phyloP scores from a whole-genome alignment of 495 filamentous ascomycete species.

The Podospora didyma region DNA sequence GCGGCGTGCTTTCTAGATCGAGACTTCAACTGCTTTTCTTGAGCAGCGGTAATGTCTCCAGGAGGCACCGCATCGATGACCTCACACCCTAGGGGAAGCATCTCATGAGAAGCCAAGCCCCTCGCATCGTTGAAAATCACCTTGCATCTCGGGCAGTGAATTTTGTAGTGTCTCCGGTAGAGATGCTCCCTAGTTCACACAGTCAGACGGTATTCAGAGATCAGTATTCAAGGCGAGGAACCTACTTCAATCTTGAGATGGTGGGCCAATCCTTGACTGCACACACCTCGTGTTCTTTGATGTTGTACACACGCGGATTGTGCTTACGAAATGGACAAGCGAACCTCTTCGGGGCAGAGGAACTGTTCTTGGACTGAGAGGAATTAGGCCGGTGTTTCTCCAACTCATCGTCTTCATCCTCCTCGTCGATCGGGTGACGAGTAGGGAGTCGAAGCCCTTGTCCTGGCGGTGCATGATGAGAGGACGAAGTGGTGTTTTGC shows the following conservation, averaged over 20 bases:
- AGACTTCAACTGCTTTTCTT: conserved; percentile 27
- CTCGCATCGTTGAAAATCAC: conserved; percentile 15
- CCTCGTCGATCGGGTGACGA: conserved; percentile 7
- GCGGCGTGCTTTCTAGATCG: conserved; percentile 15
- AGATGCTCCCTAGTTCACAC: conserved; percentile 25
- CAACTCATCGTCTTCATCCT: conserved; percentile 22
- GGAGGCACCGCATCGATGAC: conserved; percentile 9
- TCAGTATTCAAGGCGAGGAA: background rate
- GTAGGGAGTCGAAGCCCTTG: conserved; percentile 7
- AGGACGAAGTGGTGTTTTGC: conserved; percentile 8
- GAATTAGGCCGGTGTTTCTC: conserved; percentile 13
- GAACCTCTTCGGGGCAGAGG: conserved; percentile 11
- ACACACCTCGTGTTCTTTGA: conserved; percentile 23
- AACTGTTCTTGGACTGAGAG: conserved; percentile 14
- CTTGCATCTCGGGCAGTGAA: conserved; percentile 28
- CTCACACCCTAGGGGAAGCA: conserved; percentile 15
- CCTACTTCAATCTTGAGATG: conserved; percentile 27
- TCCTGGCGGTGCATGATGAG: background rate
- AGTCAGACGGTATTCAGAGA: conserved; percentile 4
- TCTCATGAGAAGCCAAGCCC: conserved; percentile 22
- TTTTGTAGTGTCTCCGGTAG: conserved; percentile 25
- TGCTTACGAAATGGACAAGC: conserved; percentile 29
- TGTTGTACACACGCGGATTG: conserved; percentile 21
- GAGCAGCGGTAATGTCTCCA: conserved; percentile 19
- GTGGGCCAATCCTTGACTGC: conserved; percentile 21